phyloP scores from a whole-genome alignment of 257 asterid genomes.

The Solanum etuberosum region DNA sequence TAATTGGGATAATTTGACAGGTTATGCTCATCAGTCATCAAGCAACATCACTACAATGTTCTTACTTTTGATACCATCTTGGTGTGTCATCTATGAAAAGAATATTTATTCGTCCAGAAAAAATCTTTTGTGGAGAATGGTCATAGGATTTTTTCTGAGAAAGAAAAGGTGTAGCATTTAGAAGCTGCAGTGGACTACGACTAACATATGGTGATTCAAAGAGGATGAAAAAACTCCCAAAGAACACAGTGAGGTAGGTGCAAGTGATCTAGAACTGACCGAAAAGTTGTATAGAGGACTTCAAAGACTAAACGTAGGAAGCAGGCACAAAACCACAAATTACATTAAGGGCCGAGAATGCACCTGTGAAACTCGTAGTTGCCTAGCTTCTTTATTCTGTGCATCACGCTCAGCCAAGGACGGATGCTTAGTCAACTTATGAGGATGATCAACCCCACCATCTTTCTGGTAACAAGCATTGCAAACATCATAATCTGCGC shows the following conservation, averaged over 20 bases:
- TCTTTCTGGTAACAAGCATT: slow-evolving; percentile 77
- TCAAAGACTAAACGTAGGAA: background rate
- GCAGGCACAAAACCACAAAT: background rate
- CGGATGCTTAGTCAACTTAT: slow-evolving; percentile 67
- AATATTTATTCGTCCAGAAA: background rate
- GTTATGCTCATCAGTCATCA: background rate
- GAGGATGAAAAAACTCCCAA: background rate
- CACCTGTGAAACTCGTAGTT: slow-evolving; percentile 83
- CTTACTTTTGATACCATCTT: background rate
- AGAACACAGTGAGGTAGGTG: background rate
- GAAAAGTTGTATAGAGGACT: background rate
- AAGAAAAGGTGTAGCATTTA: background rate
- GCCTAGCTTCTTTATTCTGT: slow-evolving; percentile 90
- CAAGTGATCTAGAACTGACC: background rate
- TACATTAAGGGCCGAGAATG: background rate
- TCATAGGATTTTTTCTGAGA: background rate
- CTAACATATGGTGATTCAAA: background rate
- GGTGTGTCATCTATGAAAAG: background rate
- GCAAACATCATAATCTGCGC: slow-evolving; percentile 92
- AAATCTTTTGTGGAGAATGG: background rate
- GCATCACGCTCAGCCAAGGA: slow-evolving; percentile 74
- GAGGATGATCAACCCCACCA: slow-evolving; percentile 82
- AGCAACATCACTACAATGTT: background rate
- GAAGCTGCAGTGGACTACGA: background rate
- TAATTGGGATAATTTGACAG: background rate